A percentile compares a stretch with the other conserved stretches of the same genome.
phyloP scores from a whole-genome alignment of 1,139 yeast species.

The Kodamaea derodonti region DNA sequence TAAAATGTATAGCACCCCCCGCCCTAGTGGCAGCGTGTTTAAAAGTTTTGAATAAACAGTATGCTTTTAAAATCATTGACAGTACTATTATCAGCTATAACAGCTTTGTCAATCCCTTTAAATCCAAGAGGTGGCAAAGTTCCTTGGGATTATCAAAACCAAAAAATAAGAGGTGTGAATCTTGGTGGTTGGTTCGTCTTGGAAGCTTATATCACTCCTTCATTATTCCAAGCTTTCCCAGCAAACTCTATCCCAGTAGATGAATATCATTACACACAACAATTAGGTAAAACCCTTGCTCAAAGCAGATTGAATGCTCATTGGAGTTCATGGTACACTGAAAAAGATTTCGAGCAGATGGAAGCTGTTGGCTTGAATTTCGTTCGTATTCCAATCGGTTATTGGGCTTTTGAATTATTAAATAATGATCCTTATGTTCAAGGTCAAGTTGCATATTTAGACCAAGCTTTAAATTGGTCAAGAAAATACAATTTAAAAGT shows the following conservation, averaged over 20 bases:
- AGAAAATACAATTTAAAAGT: conserved; percentile 59
- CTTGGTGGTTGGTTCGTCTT: conserved; percentile 92
- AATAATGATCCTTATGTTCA: conserved; percentile 80
- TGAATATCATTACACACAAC: conserved; percentile 69
- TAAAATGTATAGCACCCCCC: too few species aligned
- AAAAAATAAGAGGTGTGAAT: conserved; percentile 71
- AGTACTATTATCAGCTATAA: conserved; percentile 2
- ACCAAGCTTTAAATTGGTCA: conserved; percentile 77
- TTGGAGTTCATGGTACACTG: conserved; percentile 79
- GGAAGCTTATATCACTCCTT: conserved; percentile 82
- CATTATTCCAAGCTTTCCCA: conserved; percentile 55
- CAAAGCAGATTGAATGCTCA: conserved; percentile 52
- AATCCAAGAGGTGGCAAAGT: conserved; percentile 11
- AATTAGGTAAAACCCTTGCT: conserved; percentile 63
- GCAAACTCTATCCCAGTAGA: conserved; percentile 63
- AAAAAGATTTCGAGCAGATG: conserved; percentile 64
- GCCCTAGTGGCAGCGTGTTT: too few species aligned
- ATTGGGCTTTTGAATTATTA: conserved; percentile 81
- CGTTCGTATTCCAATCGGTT: conserved; percentile 90
- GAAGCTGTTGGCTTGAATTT: conserved; percentile 69
- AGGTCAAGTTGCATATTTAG: conserved; percentile 75
- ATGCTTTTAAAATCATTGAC: conserved; percentile 6
- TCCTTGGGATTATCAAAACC: conserved; percentile 45
- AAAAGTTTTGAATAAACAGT: too few species aligned
- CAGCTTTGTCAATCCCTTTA: conserved; percentile 8